Base-by-base conservation (phyloP, 805 yeast species). In the Clavispora fructus region DNA sequence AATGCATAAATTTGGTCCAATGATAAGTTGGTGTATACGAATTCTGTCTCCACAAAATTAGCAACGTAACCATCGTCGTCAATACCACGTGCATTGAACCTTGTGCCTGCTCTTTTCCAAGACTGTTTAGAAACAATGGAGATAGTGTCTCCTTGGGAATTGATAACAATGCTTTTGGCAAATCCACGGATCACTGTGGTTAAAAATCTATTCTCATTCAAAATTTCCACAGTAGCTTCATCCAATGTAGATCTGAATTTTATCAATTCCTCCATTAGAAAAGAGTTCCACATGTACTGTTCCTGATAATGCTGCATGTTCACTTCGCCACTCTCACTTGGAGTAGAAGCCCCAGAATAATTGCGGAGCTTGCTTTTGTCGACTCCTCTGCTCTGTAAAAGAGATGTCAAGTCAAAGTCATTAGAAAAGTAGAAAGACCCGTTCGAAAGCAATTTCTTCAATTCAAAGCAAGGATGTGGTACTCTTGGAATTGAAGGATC, bases 241-340 rank as follows among this genome's bases (percentile, higher is more conserved):
- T 84, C 91, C 45, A 89, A 67, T 46, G 85, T 84, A 51, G 83
- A 75, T 50, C 96, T 74, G 64, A 85, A 91, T 40, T 79, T 75
- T 51, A 88, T 72, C 42, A 92, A 76, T 51, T 89, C 96, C 45
- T 82, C 77, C 83, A 91, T 84, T 83, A 94, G 80, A 62, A 87
- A 92, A 7, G 86, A 78, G 63, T 94, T 94, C 99, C 99, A 94
- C 98, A 94, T 92, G 61, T 87, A 94, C 54, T 90, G 91, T 42
- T 80, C 82, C 60, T 85, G 92, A 54, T 79, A 84, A 40, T 86
- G 72, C 27, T 61, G 61, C 6, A 49, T 50, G 29, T 48, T 44
- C 35, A 44, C 45, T 6, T 33, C n/a, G 23, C n/a, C 37, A 11
- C 9, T 33, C 9, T 33, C 37, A 17, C 12, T 9, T 9, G 44